Percentiles rank a stretch among this genome's conserved stretches.
Evolutionary conservation across 495 filamentous ascomycete species (phyloP).

Genomic region (Durotheca rogersii): DNA sequence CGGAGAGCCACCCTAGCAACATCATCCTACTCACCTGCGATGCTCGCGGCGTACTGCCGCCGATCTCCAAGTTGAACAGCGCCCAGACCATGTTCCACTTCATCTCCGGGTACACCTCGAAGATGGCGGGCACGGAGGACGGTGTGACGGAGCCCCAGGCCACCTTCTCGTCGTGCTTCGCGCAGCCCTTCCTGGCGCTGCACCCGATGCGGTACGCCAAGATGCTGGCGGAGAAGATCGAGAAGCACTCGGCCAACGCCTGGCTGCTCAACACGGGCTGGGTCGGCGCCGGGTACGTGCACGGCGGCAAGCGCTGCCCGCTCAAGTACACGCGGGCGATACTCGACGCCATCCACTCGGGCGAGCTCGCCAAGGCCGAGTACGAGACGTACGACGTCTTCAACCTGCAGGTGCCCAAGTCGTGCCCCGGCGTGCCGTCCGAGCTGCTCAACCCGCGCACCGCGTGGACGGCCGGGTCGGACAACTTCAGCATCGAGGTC

Average conservation of each 20-base stretch:
- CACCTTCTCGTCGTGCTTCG: conserved; percentile 99
- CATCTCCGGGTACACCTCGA: conserved; percentile 98
- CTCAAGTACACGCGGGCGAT: conserved; percentile 99
- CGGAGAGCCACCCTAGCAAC: conserved; percentile 86
- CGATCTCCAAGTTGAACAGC: conserved; percentile 94
- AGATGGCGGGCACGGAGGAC: conserved; percentile 99
- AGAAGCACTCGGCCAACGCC: conserved; percentile 90
- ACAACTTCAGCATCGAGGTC: conserved; percentile 82
- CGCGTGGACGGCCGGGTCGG: conserved; percentile 77
- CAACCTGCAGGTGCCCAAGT: conserved; percentile 89
- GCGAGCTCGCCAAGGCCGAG: conserved; percentile 84
- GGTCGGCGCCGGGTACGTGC: conserved; percentile 93
- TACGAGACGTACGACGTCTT: conserved; percentile 96
- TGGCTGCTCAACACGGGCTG: conserved; percentile 99
- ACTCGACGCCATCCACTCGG: conserved; percentile 95
- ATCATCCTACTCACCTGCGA: conserved; percentile 98
- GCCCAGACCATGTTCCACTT: conserved; percentile 99
- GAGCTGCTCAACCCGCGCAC: conserved; percentile 94
- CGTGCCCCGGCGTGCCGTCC: conserved; percentile 79
- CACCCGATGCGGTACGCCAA: conserved; percentile 98
- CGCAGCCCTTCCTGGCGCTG: conserved; percentile 96
- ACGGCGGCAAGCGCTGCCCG: conserved; percentile 96
- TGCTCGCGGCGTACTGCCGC: conserved; percentile 93
- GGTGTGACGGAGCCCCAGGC: conserved; percentile 95
- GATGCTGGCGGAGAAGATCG: conserved; percentile 98